Evolutionary conservation across 2,329 filamentous ascomycete genomes (phyloP).

Genomic region (Trichophyton mentagrophytes): DNA sequence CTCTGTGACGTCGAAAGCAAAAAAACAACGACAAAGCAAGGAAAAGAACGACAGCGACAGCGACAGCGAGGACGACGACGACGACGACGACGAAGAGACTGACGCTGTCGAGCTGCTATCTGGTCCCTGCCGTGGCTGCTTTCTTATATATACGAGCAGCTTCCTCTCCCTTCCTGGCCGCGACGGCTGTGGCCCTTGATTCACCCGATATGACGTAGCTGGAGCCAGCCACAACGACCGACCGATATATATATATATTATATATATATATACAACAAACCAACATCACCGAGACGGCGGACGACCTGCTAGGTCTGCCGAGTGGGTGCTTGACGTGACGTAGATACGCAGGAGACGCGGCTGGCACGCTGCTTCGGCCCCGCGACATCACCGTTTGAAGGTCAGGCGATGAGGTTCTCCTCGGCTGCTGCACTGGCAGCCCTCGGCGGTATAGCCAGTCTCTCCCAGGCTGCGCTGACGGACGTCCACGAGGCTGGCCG

Average conservation of each 20-base stretch:
- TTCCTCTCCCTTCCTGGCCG: too few relatives aligned
- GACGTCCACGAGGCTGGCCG: constrained; percentile 69
- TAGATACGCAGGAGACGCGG: not conserved
- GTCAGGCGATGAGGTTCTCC: not conserved
- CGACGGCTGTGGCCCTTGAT: too few relatives aligned
- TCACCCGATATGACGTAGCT: constrained; percentile 1
- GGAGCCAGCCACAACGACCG: not conserved
- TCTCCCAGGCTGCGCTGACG: constrained; percentile 15
- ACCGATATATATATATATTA: not conserved
- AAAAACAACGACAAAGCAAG: not conserved
- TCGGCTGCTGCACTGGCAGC: constrained; percentile 1
- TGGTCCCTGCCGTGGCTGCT: too few relatives aligned
- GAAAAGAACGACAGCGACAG: too few relatives aligned
- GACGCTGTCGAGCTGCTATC: not conserved
- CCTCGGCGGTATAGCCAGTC: constrained; percentile 1
- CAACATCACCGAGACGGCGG: not conserved
- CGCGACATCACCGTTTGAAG: not conserved
- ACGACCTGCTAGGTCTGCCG: not conserved
- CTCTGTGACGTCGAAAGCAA: not conserved
- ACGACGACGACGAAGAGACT: not conserved
- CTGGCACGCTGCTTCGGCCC: not conserved
- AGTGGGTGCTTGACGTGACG: not conserved
- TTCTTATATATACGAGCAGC: too few relatives aligned
- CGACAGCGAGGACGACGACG: not conserved
- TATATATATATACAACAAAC: not conserved